Percentiles rank a stretch among this genome's conserved stretches.
Conservation (phyloP, 768 basidiomycete genomes). For the Leccinum disarticulatum region DNA sequence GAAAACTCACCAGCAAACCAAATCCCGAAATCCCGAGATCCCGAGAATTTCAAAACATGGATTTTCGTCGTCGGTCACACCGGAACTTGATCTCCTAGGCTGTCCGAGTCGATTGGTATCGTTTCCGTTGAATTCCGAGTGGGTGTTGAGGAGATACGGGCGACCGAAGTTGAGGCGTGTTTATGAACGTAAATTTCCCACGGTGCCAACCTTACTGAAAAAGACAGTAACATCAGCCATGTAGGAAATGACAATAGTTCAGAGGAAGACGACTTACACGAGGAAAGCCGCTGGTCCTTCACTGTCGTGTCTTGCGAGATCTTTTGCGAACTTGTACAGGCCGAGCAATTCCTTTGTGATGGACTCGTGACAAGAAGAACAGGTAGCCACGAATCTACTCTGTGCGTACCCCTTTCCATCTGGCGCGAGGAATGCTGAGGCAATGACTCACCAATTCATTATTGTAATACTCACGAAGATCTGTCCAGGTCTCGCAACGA, state of each 20-base stretch:
- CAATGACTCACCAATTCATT: not conserved
- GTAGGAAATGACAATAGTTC: too few species aligned
- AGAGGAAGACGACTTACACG: too few species aligned
- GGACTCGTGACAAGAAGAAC: too few species aligned
- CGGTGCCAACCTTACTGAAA: not conserved
- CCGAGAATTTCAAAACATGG: not conserved
- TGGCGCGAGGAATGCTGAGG: conserved; percentile 38
- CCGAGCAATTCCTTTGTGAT: too few species aligned
- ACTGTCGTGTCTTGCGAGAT: too few species aligned
- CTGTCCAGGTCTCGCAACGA: not conserved
- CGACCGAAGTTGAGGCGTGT: not conserved
- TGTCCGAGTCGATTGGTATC: not conserved
- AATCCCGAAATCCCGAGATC: not conserved
- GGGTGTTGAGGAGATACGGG: not conserved
- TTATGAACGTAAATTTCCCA: not conserved
- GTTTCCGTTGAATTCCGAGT: not conserved
- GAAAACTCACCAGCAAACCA: not conserved
- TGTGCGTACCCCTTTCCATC: conserved; percentile 49
- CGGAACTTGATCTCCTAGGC: not conserved
- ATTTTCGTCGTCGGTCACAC: not conserved
- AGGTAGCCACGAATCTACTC: too few species aligned
- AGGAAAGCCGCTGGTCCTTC: too few species aligned
- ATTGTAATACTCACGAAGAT: not conserved
- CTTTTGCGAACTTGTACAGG: too few species aligned
- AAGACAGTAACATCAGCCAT: too few species aligned